These are phyloP conservation scores for Arachis stenosperma DNA, from an alignment of 306 rosid genomes.

Conservation along the genomic window DNA sequence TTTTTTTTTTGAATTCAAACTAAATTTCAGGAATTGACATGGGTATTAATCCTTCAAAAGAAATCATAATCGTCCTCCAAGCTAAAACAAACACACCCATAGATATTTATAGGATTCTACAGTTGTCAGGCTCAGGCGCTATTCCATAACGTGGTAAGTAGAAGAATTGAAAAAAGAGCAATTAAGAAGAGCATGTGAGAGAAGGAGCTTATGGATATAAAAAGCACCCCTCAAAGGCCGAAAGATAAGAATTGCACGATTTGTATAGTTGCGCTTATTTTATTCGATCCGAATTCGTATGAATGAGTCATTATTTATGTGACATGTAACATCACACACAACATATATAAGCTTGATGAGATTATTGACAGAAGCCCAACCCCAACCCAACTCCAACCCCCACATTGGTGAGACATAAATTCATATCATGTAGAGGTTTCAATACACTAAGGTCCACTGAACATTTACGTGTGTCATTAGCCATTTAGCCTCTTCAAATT, in stretches of 20 bases:
- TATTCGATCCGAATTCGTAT: slow-evolving; percentile 24
- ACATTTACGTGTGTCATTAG: slow-evolving; percentile 20
- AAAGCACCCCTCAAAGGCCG: slow-evolving; percentile 20
- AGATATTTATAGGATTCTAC: background rate
- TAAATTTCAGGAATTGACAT: too few species aligned
- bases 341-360: slow-evolving; percentile 8
- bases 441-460: background rate
- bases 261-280: slow-evolving; percentile 38
- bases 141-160: slow-evolving; percentile 28
- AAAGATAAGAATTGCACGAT: slow-evolving; percentile 18
- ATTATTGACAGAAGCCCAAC: slow-evolving; percentile 29
- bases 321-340: slow-evolving; percentile 12
- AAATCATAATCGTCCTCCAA: too few species aligned
- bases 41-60: too few species aligned
- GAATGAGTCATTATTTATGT: background rate
- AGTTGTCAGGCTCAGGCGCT: background rate
- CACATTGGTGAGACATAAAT: slow-evolving; percentile 39
- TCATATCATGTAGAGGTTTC: slow-evolving; percentile 36
- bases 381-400: slow-evolving; percentile 24
- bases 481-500: background rate
- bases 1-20: too few species aligned
- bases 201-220: slow-evolving; percentile 11
- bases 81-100: too few species aligned
- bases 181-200: slow-evolving; percentile 37
- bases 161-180: slow-evolving; percentile 30